Percentiles rank a stretch among this genome's conserved stretches.
phyloP scores from a whole-genome alignment of 1,284 basidiomycete genomes.

The Trametes versicolor region DNA sequence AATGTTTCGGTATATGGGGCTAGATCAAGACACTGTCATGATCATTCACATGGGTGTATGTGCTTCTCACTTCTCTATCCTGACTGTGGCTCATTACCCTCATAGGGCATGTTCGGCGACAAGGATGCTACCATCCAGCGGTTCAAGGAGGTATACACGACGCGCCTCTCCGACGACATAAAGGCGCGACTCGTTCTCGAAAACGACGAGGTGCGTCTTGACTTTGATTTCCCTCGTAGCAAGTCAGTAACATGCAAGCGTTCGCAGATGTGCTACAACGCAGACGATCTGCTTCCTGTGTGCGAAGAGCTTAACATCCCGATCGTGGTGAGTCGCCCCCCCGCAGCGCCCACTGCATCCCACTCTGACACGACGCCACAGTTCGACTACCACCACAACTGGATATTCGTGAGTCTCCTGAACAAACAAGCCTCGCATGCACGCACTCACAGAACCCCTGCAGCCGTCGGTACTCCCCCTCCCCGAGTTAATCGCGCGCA shows the following conservation, averaged over 20 bases:
- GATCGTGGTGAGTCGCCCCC: conserved; percentile 60
- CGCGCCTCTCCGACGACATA: conserved; percentile 68
- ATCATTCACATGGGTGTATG: conserved; percentile 75
- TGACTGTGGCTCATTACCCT: neutral
- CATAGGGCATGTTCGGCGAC: conserved; percentile 81
- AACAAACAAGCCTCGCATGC: neutral
- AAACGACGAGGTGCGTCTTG: conserved; percentile 82
- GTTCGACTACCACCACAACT: conserved; percentile 84
- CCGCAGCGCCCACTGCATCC: neutral
- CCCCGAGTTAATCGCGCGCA: conserved; percentile 70
- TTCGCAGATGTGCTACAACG: conserved; percentile 85
- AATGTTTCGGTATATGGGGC: conserved; percentile 87
- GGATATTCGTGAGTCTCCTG: conserved; percentile 56
- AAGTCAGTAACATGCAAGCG: neutral
- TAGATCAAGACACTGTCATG: conserved; percentile 81
- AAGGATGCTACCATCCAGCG: conserved; percentile 77
- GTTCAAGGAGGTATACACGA: conserved; percentile 76
- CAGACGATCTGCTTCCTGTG: conserved; percentile 85
- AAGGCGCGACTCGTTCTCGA: conserved; percentile 85
- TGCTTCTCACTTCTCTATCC: neutral
- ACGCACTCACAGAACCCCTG: neutral
- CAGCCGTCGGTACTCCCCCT: conserved; percentile 65
- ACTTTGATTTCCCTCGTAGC: neutral
- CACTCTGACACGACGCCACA: neutral
- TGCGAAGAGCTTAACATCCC: conserved; percentile 88